Conservation (phyloP, 2,329 filamentous ascomycete species). For the Pseudogymnoascus sp. region DNA sequence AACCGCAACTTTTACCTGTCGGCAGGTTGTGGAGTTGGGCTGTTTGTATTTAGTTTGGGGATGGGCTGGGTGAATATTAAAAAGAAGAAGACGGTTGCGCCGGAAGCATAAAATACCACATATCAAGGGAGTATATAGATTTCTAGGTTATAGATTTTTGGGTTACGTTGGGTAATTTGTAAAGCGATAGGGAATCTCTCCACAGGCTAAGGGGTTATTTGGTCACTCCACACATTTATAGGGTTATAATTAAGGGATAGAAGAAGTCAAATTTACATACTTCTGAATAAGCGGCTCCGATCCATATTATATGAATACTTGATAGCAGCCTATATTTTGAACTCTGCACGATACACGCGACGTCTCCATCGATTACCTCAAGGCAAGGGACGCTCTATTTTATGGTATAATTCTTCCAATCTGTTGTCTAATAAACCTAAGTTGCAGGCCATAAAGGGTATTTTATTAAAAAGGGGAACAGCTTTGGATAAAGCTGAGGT, state of each 20-base stretch:
- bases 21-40: conserved; percentile 11
- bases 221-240: not conserved
- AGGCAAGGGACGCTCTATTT: too few relatives aligned
- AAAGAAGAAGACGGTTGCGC: conserved; percentile 24
- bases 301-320: not conserved
- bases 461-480: not conserved
- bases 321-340: not conserved
- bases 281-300: not conserved
- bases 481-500: not conserved
- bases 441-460: too few relatives aligned
- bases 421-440: too few relatives aligned
- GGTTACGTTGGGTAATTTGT: not conserved
- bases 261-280: not conserved
- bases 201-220: not conserved
- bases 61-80: conserved; percentile 41
- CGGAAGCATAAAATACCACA: not conserved
- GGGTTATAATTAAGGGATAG: not conserved
- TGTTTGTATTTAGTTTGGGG: conserved; percentile 26
- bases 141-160: not conserved
- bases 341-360: not conserved
- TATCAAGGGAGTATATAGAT: not conserved
- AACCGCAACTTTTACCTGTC: conserved; percentile 20
- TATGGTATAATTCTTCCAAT: too few relatives aligned
- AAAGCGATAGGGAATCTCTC: not conserved
- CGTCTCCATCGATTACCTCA: too few relatives aligned